Percentiles rank a stretch among this genome's conserved stretches.
Conservation (phyloP, 768 basidiomycete genomes). For the Stropharia rugosoannulata region DNA sequence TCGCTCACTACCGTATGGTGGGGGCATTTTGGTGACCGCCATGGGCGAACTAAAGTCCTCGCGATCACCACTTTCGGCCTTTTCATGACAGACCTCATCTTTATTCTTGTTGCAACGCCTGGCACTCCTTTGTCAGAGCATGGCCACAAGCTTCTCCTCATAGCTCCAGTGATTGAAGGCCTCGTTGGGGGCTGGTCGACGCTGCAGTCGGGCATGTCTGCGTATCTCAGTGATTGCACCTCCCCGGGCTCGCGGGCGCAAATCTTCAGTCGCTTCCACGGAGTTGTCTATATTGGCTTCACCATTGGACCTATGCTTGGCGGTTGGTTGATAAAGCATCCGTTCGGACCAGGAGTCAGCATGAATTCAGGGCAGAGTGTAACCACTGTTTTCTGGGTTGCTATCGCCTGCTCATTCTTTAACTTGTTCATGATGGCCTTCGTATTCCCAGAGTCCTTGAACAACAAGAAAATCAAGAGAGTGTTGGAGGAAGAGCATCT, state of each 20-base stretch:
- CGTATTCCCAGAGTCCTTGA: constrained; percentile 66
- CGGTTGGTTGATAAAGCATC: constrained; percentile 45
- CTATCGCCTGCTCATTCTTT: constrained; percentile 40
- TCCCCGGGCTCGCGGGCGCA: constrained; percentile 78
- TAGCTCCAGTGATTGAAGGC: constrained; percentile 84
- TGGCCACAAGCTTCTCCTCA: constrained; percentile 71
- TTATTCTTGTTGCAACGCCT: constrained; percentile 78
- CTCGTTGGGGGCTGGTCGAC: constrained; percentile 82
- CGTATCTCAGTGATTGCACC: constrained; percentile 85
- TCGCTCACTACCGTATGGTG: constrained; percentile 89
- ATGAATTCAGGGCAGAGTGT: constrained; percentile 25
- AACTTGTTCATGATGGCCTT: constrained; percentile 67
- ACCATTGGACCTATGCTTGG: constrained; percentile 80
- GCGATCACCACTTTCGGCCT: constrained; percentile 67
- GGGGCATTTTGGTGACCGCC: constrained; percentile 78
- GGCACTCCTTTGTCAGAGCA: constrained; percentile 59
- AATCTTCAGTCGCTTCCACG: constrained; percentile 73
- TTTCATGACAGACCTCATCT: constrained; percentile 65
- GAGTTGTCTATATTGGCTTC: constrained; percentile 76
- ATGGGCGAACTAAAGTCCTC: constrained; percentile 79
- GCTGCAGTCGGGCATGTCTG: constrained; percentile 71
- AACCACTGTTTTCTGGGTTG: constrained; percentile 48
- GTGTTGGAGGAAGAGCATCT: constrained; percentile 25
- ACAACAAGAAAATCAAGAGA: constrained; percentile 36
- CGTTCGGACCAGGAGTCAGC: constrained; percentile 21